Conservation (phyloP, 2,329 filamentous ascomycete genomes). For the Trichoderma lentiforme region DNA sequence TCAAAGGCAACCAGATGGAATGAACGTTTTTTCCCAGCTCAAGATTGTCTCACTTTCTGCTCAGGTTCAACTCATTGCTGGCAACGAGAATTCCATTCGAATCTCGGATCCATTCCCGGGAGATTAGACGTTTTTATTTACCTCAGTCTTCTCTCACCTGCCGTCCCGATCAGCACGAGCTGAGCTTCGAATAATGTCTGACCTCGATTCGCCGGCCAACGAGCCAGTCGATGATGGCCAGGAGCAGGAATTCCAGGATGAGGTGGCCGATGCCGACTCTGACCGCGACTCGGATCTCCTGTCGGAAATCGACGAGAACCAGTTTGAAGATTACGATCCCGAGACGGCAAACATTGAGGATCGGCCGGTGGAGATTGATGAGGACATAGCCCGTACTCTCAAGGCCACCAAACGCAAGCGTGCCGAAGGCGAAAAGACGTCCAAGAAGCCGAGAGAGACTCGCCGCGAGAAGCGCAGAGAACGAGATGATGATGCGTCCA, state of each 20-base stretch:
- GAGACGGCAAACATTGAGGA: constrained; percentile 61
- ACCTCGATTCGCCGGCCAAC: constrained; percentile 42
- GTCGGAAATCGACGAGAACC: constrained; percentile 66
- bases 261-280: constrained; percentile 40
- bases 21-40: constrained; percentile 13
- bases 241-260: constrained; percentile 42
- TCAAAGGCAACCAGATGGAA: constrained; percentile 14
- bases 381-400: constrained; percentile 60
- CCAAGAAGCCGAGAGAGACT: constrained; percentile 74
- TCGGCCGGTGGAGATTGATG: constrained; percentile 64
- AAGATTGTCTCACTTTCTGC: not conserved
- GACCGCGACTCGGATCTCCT: constrained; percentile 59
- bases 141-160: not conserved
- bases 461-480: constrained; percentile 61
- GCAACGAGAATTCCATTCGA: not conserved
- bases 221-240: constrained; percentile 41
- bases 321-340: constrained; percentile 68
- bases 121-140: not conserved
- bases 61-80: not conserved
- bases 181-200: constrained; percentile 40
- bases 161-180: not conserved
- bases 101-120: not conserved
- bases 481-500: constrained; percentile 46
- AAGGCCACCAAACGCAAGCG: constrained; percentile 67
- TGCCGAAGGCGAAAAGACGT: constrained; percentile 53